phyloP scores from a whole-genome alignment of 768 basidiomycete species.

The Suillus hirtellus region DNA sequence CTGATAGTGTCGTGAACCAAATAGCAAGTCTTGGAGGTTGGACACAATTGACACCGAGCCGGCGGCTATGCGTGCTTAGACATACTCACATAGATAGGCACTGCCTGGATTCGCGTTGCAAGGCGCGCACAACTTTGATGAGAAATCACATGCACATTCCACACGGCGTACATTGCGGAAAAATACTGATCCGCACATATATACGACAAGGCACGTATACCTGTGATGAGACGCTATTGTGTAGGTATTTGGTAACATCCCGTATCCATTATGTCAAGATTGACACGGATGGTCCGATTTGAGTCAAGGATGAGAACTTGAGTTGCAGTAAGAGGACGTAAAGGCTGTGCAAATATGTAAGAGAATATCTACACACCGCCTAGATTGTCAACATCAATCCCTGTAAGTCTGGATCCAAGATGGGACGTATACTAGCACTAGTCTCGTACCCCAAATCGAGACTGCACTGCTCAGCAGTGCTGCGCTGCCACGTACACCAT shows the following conservation, averaged over 20 bases:
- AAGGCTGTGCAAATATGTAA: not conserved
- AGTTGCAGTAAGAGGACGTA: not conserved
- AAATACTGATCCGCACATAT: not conserved
- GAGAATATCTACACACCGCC: not conserved
- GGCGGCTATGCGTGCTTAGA: no score
- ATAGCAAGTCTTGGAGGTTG: no score
- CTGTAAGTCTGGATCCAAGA: not conserved
- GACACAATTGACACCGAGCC: no score
- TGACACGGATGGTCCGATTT: not conserved
- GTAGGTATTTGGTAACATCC: not conserved
- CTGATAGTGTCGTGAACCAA: no score
- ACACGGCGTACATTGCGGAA: not conserved
- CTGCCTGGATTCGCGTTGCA: not conserved
- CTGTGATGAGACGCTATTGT: not conserved
- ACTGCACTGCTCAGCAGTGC: not conserved
- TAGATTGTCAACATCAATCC: not conserved
- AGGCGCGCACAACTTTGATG: not conserved
- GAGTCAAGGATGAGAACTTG: not conserved
- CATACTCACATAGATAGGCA: no score
- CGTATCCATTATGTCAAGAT: not conserved
- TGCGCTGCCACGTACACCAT: not conserved
- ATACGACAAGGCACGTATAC: not conserved
- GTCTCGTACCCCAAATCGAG: not conserved
- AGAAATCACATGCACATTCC: not conserved
- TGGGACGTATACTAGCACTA: not conserved